Percentiles rank a stretch among this genome's conserved stretches.
Evolutionary conservation across 140 eudicot genomes (phyloP).

Genomic region (Senecio squalidus): DNA sequence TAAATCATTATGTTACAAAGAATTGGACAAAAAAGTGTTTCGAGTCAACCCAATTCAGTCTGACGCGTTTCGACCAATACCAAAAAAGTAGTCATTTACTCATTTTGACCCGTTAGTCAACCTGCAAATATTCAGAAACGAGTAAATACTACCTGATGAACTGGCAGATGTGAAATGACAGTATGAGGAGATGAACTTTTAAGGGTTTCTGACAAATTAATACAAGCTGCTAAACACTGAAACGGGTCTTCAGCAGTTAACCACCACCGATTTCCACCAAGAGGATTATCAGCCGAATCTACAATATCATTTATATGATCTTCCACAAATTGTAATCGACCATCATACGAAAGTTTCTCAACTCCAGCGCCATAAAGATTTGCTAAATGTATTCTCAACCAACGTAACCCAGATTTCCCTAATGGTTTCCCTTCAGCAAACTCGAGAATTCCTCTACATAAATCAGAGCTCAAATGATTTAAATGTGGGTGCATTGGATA

Average conservation of each 20-base stretch:
- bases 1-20: too few species aligned
- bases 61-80: too few species aligned
- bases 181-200: conserved; percentile 83
- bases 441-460: conserved; percentile 89
- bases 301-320: conserved; percentile 60
- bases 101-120: too few species aligned
- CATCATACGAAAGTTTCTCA: conserved; percentile 80
- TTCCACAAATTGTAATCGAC: conserved; percentile 76
- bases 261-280: conserved; percentile 92
- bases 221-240: conserved; percentile 92
- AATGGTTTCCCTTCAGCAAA: conserved; percentile 91
- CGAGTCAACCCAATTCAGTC: too few species aligned
- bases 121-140: background rate
- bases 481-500: conserved; percentile 98
- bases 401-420: conserved; percentile 81
- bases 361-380: conserved; percentile 83
- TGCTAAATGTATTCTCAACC: conserved; percentile 92
- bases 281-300: conserved; percentile 80
- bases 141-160: conserved; percentile 68
- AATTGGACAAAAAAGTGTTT: too few species aligned
- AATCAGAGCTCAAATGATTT: conserved; percentile 88
- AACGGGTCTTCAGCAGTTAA: conserved; percentile 94
- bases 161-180: conserved; percentile 83
- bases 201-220: conserved; percentile 75
- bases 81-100: too few species aligned